Conservation (phyloP, 805 yeast species). For the Kregervanrija pseudodelftensis region DNA sequence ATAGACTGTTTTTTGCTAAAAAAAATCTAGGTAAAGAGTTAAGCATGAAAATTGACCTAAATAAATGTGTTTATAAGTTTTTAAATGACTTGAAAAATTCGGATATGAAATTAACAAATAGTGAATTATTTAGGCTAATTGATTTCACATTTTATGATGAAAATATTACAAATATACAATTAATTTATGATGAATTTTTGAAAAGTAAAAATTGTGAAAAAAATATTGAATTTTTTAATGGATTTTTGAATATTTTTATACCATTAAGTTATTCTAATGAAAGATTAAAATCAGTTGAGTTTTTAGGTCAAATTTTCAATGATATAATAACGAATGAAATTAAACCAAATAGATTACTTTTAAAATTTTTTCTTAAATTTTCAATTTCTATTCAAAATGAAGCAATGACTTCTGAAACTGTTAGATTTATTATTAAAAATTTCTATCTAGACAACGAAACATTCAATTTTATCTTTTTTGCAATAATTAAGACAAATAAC, state of each 20-base stretch:
- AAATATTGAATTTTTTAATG: constrained; percentile 4
- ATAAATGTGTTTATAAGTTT: constrained; percentile 1
- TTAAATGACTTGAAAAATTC: constrained; percentile 4
- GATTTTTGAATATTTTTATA: constrained; percentile 5
- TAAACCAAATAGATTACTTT: constrained; percentile 5
- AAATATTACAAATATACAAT: background rate
- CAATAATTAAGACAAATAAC: no score
- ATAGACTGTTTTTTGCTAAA: constrained; percentile 6
- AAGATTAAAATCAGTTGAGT: background rate
- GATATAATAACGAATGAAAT: constrained; percentile 1
- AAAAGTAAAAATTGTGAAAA: constrained; percentile 3
- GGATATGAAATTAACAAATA: constrained; percentile 5
- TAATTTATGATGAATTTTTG: constrained; percentile 4
- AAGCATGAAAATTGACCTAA: background rate
- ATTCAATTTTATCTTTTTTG: background rate
- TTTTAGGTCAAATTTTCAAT: constrained; percentile 2
- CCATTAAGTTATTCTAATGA: constrained; percentile 1
- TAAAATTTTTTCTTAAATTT: constrained; percentile 6
- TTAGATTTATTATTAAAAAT: background rate
- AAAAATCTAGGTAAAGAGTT: background rate
- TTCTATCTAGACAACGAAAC: constrained; percentile 5
- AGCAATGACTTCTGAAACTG: background rate
- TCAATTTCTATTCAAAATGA: background rate
- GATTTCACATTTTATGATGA: constrained; percentile 3
- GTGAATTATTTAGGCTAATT: constrained; percentile 9